A percentile compares a stretch with the other conserved stretches of the same genome.
phyloP scores from a whole-genome alignment of 768 basidiomycete species.

The Lactifluus volemus region DNA sequence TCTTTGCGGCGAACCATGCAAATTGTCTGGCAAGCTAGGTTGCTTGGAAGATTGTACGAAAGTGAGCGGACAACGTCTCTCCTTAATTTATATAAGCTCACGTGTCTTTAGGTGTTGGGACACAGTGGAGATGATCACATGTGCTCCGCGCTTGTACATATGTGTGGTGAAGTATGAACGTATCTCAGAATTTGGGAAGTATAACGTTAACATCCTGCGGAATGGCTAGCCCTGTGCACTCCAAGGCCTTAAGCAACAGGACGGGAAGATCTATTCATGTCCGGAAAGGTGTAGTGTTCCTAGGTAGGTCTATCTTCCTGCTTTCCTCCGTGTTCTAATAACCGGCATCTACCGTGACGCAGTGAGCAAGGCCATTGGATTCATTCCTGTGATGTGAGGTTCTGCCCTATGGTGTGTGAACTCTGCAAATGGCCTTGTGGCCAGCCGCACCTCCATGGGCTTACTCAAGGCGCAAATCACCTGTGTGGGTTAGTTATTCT shows the following conservation, averaged over 20 bases:
- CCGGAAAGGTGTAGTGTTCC: no score
- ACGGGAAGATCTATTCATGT: no score
- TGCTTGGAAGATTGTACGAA: conserved; percentile 48
- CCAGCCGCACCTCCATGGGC: conserved; percentile 29
- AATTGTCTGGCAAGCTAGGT: conserved; percentile 37
- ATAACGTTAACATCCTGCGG: no score
- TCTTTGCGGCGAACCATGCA: conserved; percentile 21
- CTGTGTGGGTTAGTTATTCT: no score
- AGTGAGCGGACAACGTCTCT: conserved; percentile 24
- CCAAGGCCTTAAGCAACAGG: no score
- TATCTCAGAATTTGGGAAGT: no score
- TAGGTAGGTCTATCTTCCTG: no score
- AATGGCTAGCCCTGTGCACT: no score
- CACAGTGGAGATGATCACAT: conserved; percentile 43
- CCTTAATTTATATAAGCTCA: background rate
- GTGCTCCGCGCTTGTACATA: conserved; percentile 29
- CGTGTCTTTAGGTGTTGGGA: conserved; percentile 32
- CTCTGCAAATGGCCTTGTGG: conserved; percentile 39
- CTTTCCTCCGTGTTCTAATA: no score
- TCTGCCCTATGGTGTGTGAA: conserved; percentile 45
- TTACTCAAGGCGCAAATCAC: conserved; percentile 17
- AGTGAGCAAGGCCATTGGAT: conserved; percentile 38
- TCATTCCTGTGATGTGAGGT: conserved; percentile 26
- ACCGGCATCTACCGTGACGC: background rate
- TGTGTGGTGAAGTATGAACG: conserved; percentile 10